Evolutionary conservation across 495 filamentous ascomycete species (phyloP), one percentile per base, ranked within the genome.

Genomic region (Hypoxylon cercidicola): DNA sequence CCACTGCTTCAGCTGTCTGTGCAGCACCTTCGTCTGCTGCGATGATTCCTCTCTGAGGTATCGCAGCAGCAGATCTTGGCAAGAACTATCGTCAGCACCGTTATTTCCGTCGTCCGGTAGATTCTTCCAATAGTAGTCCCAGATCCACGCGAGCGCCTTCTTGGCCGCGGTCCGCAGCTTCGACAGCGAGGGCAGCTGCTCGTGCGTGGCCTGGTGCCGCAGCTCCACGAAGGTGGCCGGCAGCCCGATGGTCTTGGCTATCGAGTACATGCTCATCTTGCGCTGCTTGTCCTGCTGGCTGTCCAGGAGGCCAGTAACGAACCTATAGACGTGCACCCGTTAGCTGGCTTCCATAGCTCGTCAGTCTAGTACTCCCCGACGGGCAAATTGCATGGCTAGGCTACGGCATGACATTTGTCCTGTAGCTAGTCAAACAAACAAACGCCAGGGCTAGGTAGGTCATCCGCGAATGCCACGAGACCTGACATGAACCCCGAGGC

Each of bases 241-340:
- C 18, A 97, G 80, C 0, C 88, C 89, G 15, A 95, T 81, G 50
- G 87, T 87, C 66, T 85, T 82, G 1, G 93, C 93, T 10, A 93
- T 81, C 28, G 87, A 81, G 73, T 92, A 93, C 93, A 97, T 97
- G 70, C 88, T 88, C 70, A 86, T 81, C 59, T 90, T 90, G 57
- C 87, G 86, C 41, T 81, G 80, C 51, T 85, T 85, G 68, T 87
- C 82, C 63, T 93, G 87, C 59, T 89, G 86, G 3, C 87, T 84
- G 72, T 96, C 93, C 4, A 94, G 81, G 18, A 97, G 83, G 21
- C 93, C 93, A 1, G 95, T 98, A 6, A 97, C 93, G 72, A 97
- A 98, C 59, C 93, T 94, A 64, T 55, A 51, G 1, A 2, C 23
- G 2, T 10, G 25, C 3, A 28, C 7, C 7, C 16, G 44, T 68